phyloP scores from a whole-genome alignment of 768 basidiomycete species.

The Gloeophyllum trabeum region DNA sequence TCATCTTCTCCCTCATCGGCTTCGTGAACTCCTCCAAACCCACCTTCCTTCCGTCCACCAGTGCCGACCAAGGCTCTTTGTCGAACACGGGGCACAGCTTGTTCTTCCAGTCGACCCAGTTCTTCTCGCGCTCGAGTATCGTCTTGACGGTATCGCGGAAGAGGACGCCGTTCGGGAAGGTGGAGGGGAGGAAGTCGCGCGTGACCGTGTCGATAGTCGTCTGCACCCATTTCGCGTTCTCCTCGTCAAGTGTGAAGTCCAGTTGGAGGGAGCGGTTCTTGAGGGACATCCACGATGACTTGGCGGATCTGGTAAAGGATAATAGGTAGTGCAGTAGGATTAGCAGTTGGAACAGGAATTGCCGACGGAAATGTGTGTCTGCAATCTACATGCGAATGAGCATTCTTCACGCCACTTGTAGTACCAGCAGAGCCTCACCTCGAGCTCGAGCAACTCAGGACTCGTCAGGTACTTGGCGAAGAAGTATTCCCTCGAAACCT shows the following conservation, averaged over 20 bases:
- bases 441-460: slow-evolving; percentile 76
- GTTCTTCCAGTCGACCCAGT: slow-evolving; percentile 89
- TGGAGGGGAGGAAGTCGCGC: slow-evolving; percentile 49
- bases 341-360: slow-evolving; percentile 78
- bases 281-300: slow-evolving; percentile 44
- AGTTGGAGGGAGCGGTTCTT: slow-evolving; percentile 76
- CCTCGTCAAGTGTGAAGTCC: slow-evolving; percentile 63
- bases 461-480: slow-evolving; percentile 91
- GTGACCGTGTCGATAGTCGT: slow-evolving; percentile 46
- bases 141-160: slow-evolving; percentile 65
- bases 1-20: slow-evolving; percentile 38
- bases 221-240: slow-evolving; percentile 59
- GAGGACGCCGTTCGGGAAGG: slow-evolving; percentile 64
- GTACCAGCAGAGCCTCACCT: too few species aligned
- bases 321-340: slow-evolving; percentile 70
- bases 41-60: slow-evolving; percentile 30
- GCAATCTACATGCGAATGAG: slow-evolving; percentile 72
- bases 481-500: slow-evolving; percentile 59
- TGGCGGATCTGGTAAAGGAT: slow-evolving; percentile 59
- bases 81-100: slow-evolving; percentile 73
- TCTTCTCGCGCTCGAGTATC: slow-evolving; percentile 75
- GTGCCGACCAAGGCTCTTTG: slow-evolving; percentile 48
- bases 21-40: slow-evolving; percentile 56
- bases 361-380: slow-evolving; percentile 87
- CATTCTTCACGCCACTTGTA: too few species aligned